Conservation (phyloP, 2,329 filamentous ascomycete genomes). For the Ceratocystis eucalypticola region DNA sequence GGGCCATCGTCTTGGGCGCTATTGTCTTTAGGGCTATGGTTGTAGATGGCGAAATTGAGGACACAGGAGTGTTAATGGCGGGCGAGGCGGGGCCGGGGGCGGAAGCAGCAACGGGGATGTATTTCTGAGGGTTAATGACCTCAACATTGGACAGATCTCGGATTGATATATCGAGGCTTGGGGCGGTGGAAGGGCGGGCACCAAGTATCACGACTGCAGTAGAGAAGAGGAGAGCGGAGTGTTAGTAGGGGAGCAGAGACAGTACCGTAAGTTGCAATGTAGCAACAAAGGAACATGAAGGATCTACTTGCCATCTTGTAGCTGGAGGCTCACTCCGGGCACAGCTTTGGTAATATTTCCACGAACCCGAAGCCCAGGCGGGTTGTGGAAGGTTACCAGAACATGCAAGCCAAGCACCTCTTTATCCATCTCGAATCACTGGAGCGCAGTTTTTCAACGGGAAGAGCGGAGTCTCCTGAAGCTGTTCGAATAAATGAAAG, state of each 20-base stretch:
- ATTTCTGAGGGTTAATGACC: constrained; percentile 24
- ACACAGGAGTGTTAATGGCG: constrained; percentile 20
- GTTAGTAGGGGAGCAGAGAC: too few relatives aligned
- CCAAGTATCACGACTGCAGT: constrained; percentile 8
- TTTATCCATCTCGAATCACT: constrained; percentile 23
- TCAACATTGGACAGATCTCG: constrained; percentile 33
- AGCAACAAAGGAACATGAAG: neutral
- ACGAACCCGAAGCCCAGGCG: constrained; percentile 49
- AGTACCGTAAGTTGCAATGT: too few relatives aligned
- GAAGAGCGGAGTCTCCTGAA: neutral
- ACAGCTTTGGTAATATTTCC: constrained; percentile 58
- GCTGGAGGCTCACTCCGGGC: constrained; percentile 51
- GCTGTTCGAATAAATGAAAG: neutral
- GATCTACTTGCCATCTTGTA: constrained; percentile 51
- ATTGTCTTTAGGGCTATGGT: neutral
- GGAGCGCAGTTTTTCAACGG: neutral
- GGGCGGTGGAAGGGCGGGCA: constrained; percentile 13
- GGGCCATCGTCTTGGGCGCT: neutral
- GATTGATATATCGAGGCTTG: constrained; percentile 27
- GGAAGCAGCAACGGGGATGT: constrained; percentile 22
- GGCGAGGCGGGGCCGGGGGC: constrained; percentile 20
- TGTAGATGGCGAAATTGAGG: constrained; percentile 26
- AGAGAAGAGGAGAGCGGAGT: neutral
- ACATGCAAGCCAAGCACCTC: constrained; percentile 67
- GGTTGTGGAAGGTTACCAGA: constrained; percentile 55